Conservation (phyloP, 2,329 filamentous ascomycete species). For the Ilyonectria sp. region DNA sequence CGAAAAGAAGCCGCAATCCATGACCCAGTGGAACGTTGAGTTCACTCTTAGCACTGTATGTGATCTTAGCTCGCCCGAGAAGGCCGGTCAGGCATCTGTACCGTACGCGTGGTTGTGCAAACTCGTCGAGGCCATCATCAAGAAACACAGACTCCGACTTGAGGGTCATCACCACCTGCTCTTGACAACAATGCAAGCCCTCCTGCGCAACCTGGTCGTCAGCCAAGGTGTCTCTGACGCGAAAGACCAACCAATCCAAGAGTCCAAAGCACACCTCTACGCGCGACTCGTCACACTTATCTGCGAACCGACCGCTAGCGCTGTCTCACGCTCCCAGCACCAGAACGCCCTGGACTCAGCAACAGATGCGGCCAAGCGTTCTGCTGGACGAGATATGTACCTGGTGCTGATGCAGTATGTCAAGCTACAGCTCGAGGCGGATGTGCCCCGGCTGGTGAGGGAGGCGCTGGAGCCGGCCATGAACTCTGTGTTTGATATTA, state of each 20-base stretch:
- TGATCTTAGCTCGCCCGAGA: slow-evolving; percentile 51
- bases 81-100: slow-evolving; percentile 49
- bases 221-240: slow-evolving; percentile 42
- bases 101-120: slow-evolving; percentile 65
- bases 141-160: slow-evolving; percentile 72
- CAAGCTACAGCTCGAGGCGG: slow-evolving; percentile 71
- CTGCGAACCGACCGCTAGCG: slow-evolving; percentile 71
- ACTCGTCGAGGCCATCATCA: slow-evolving; percentile 70
- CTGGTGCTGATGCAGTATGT: slow-evolving; percentile 72
- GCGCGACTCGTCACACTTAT: slow-evolving; percentile 71
- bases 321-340: slow-evolving; percentile 64
- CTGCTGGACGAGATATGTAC: slow-evolving; percentile 75
- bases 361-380: slow-evolving; percentile 72
- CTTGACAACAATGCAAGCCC: slow-evolving; percentile 66
- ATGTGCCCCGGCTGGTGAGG: slow-evolving; percentile 65
- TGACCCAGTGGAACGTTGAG: slow-evolving; percentile 73
- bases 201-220: slow-evolving; percentile 68
- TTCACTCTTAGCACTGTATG: slow-evolving; percentile 63
- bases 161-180: slow-evolving; percentile 75
- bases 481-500: slow-evolving; percentile 73
- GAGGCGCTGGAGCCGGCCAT: slow-evolving; percentile 71
- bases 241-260: slow-evolving; percentile 50
- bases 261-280: slow-evolving; percentile 65
- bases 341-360: slow-evolving; percentile 69
- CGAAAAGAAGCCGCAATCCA: slow-evolving; percentile 64